A percentile compares a stretch with the other conserved stretches of the same genome.
These are phyloP conservation scores for Cubamyces sp. DNA, from an alignment of 768 basidiomycete genomes.

Conservation along the genomic window DNA sequence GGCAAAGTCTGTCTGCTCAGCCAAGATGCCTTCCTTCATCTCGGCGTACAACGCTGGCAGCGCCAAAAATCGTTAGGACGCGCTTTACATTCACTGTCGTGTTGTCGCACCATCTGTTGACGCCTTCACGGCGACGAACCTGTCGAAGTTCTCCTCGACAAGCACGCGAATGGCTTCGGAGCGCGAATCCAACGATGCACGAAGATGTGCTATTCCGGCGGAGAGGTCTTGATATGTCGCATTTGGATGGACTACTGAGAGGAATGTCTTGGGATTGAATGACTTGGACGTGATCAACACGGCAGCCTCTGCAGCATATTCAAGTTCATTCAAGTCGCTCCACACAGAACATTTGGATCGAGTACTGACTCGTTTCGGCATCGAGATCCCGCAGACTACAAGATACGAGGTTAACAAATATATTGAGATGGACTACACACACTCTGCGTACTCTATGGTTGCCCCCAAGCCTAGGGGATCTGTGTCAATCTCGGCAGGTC, in stretches of 20 bases:
- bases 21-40: constrained; percentile 89
- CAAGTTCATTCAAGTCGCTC: neutral
- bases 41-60: constrained; percentile 80
- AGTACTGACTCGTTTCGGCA: constrained; percentile 72
- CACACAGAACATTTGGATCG: constrained; percentile 20
- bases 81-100: neutral
- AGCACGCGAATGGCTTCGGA: constrained; percentile 94
- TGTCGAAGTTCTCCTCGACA: constrained; percentile 97
- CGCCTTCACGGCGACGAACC: constrained; percentile 96
- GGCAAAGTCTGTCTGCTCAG: constrained; percentile 77
- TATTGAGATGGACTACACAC: neutral
- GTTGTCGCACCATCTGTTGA: constrained; percentile 81
- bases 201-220: constrained; percentile 72
- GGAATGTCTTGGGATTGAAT: constrained; percentile 94
- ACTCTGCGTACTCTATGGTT: constrained; percentile 54
- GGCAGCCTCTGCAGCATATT: constrained; percentile 59
- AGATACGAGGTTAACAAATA: constrained; percentile 18
- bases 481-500: constrained; percentile 58
- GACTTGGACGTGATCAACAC: constrained; percentile 89
- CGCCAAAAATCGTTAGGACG: neutral
- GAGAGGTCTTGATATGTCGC: constrained; percentile 93
- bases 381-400: constrained; percentile 68
- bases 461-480: constrained; percentile 83
- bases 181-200: constrained; percentile 82
- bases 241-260: constrained; percentile 90